Conservation (phyloP, 2,329 filamentous ascomycete species). For the Volutella citrinella region DNA sequence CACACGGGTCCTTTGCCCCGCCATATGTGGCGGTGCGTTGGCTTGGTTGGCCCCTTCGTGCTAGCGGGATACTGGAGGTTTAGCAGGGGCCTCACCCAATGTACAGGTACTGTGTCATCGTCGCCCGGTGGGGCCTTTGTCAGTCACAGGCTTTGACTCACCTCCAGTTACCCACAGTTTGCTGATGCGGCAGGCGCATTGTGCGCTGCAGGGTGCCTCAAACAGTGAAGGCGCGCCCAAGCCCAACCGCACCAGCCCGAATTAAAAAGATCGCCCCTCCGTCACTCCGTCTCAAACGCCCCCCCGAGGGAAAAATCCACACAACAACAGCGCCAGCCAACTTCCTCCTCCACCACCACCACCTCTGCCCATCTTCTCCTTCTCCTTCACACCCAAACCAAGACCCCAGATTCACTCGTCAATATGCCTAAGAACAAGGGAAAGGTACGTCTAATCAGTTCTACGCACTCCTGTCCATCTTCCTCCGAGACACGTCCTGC, state of each 20-base stretch:
- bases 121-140: too few relatives aligned
- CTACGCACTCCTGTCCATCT: slow-evolving; percentile 5
- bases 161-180: too few relatives aligned
- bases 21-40: slow-evolving; percentile 3
- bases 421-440: slow-evolving; percentile 99
- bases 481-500: background rate
- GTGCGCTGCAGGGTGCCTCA: too few relatives aligned
- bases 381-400: slow-evolving; percentile 7
- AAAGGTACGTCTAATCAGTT: slow-evolving; percentile 72
- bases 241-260: slow-evolving; percentile 11
- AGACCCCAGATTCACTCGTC: slow-evolving; percentile 14
- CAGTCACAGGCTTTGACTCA: slow-evolving; percentile 15
- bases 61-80: slow-evolving; percentile 9
- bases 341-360: too few relatives aligned
- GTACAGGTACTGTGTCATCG: slow-evolving; percentile 2
- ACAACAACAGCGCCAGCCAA: slow-evolving; percentile 24
- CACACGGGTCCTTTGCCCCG: too few relatives aligned
- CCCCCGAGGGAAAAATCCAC: slow-evolving; percentile 23
- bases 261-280: slow-evolving; percentile 1
- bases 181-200: too few relatives aligned
- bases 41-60: too few relatives aligned
- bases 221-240: slow-evolving; percentile 4
- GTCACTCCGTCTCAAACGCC: too few relatives aligned
- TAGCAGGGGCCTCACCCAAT: background rate
- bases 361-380: slow-evolving; percentile 7